phyloP scores from a whole-genome alignment of 116 monocot genomes.

The Iris pallida region DNA sequence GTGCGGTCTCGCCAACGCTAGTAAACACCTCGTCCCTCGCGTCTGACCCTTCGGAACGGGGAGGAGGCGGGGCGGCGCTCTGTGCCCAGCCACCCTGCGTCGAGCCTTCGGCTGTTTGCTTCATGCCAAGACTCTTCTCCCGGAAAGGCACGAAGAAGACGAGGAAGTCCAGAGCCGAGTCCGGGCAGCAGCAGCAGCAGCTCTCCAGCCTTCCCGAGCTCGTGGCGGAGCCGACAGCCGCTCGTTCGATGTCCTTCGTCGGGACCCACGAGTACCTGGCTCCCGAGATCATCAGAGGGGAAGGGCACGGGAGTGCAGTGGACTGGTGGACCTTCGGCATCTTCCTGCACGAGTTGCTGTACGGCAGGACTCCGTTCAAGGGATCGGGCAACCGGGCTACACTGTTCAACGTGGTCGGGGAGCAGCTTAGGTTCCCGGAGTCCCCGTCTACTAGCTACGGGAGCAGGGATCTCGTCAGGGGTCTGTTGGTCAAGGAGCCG shows the following conservation, averaged over 20 bases:
- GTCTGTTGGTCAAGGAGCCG: conserved; percentile 79
- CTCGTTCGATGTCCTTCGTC: conserved; percentile 84
- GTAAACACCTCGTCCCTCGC: conserved; percentile 17
- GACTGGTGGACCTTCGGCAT: conserved; percentile 98
- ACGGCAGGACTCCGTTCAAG: conserved; percentile 79
- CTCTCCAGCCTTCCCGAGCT: conserved; percentile 42
- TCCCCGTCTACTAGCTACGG: conserved; percentile 55
- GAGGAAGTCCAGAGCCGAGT: conserved; percentile 1
- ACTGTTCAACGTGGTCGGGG: conserved; percentile 69
- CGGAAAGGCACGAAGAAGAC: conserved; percentile 28
- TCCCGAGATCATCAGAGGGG: conserved; percentile 61
- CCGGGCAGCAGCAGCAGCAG: not conserved
- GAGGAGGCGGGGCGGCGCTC: conserved; percentile 4
- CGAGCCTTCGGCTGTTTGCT: conserved; percentile 28
- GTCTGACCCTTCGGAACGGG: conserved; percentile 15
- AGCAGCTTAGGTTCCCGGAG: conserved; percentile 71
- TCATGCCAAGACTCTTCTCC: conserved; percentile 24
- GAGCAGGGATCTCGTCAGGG: conserved; percentile 62
- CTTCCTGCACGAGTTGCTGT: conserved; percentile 72
- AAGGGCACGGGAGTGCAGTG: conserved; percentile 90
- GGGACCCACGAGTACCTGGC: conserved; percentile 93
- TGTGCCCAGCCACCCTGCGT: conserved; percentile 39
- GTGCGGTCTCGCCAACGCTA: conserved; percentile 35
- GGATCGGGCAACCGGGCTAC: conserved; percentile 76
- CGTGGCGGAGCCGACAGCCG: conserved; percentile 71